These are phyloP conservation scores for Dactylorhiza incarnata DNA, from an alignment of 106 monocot genomes.

Conservation along the genomic window DNA sequence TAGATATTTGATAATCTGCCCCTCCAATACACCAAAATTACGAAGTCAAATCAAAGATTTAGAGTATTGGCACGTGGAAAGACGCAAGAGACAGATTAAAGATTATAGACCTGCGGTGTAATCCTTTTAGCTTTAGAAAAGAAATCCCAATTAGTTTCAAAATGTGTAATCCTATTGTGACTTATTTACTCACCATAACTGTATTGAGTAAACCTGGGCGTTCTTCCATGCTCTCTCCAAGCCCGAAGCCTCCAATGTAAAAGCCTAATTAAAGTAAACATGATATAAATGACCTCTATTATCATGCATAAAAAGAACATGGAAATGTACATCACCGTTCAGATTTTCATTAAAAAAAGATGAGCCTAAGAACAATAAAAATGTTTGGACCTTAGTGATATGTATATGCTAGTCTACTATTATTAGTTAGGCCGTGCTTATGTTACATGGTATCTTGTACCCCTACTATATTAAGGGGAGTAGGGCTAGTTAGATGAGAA, in stretches of 20 bases:
- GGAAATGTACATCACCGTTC: background rate
- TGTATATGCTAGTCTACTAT: too few relatives aligned
- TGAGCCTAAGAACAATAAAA: background rate
- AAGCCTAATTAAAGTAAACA: slow-evolving; percentile 46
- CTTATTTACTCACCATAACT: slow-evolving; percentile 44
- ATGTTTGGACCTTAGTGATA: background rate
- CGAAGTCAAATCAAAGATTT: background rate
- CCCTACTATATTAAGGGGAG: too few relatives aligned
- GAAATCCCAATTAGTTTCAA: background rate
- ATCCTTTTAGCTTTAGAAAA: background rate
- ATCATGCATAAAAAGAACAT: background rate
- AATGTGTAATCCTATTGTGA: background rate
- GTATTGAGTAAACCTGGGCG: slow-evolving; percentile 57
- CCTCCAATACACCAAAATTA: too few relatives aligned
- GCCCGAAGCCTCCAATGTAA: slow-evolving; percentile 94
- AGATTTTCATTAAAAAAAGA: background rate
- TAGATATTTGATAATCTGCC: too few relatives aligned
- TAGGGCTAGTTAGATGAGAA: too few relatives aligned
- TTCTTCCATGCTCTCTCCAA: slow-evolving; percentile 89
- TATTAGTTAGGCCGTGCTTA: too few relatives aligned
- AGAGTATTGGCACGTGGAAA: background rate
- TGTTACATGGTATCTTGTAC: too few relatives aligned
- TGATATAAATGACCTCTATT: slow-evolving; percentile 2
- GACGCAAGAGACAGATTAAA: background rate
- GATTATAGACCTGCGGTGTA: background rate